Percentiles rank a stretch among this genome's conserved stretches.
Evolutionary conservation across 2,329 filamentous ascomycete species (phyloP).

Genomic region (Didymella glomerata): DNA sequence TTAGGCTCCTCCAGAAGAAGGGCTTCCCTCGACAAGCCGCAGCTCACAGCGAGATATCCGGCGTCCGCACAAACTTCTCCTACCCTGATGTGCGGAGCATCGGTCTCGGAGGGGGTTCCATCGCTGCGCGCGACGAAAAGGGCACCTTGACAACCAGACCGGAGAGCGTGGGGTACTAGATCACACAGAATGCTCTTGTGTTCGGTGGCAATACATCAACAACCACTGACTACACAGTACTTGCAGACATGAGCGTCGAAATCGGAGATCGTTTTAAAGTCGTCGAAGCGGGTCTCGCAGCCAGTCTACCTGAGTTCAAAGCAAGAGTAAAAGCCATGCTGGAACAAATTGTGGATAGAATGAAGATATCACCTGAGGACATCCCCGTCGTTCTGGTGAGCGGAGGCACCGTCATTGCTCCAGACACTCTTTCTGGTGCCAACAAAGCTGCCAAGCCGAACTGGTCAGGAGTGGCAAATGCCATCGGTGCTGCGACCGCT

Average conservation of each 20-base stretch:
- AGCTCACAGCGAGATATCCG: constrained; percentile 68
- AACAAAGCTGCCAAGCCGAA: constrained; percentile 64
- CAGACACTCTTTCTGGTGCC: constrained; percentile 63
- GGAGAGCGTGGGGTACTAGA: neutral
- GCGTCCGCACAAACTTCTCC: constrained; percentile 67
- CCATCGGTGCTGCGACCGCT: constrained; percentile 70
- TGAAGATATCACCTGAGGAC: constrained; percentile 68
- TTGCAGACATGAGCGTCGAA: neutral
- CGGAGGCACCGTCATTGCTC: constrained; percentile 67
- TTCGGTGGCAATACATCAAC: neutral
- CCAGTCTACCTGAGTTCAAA: constrained; percentile 45
- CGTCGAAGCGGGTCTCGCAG: constrained; percentile 38
- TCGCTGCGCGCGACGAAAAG: constrained; percentile 54
- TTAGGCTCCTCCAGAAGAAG: constrained; percentile 66
- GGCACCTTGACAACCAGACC: neutral
- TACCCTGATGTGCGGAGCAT: constrained; percentile 66
- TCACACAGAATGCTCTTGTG: neutral
- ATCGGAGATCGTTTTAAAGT: constrained; percentile 39
- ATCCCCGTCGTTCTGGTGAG: constrained; percentile 69
- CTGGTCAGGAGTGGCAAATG: constrained; percentile 69
- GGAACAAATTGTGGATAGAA: constrained; percentile 65
- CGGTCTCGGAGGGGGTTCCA: constrained; percentile 66
- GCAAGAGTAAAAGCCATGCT: constrained; percentile 60
- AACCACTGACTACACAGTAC: neutral
- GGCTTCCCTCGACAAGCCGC: constrained; percentile 71